Evolutionary conservation across 108 stramenopile species (phyloP).

Genomic region (Craspedostauros australis): DNA sequence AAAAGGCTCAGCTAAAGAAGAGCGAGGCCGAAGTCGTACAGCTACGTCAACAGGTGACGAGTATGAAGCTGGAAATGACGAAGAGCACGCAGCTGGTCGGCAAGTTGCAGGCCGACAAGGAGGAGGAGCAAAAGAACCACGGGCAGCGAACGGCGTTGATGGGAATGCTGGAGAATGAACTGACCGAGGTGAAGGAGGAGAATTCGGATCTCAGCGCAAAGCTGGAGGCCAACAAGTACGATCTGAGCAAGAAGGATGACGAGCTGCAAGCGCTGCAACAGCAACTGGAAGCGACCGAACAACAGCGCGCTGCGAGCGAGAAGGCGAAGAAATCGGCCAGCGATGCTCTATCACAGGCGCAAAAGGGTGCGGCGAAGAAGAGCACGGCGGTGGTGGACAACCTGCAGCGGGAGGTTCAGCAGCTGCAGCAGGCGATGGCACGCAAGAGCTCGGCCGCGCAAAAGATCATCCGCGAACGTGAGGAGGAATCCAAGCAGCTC

Average conservation of each 20-base stretch:
- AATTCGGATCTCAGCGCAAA: conserved; percentile 67
- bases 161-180: conserved; percentile 82
- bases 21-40: conserved; percentile 55
- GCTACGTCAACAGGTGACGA: conserved; percentile 67
- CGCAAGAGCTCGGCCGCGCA: conserved; percentile 84
- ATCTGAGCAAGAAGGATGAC: conserved; percentile 69
- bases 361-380: conserved; percentile 50
- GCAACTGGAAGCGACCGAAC: conserved; percentile 40
- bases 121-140: conserved; percentile 69
- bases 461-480: conserved; percentile 66
- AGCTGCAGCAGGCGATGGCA: conserved; percentile 73
- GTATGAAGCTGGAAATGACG: conserved; percentile 70
- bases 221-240: conserved; percentile 69
- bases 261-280: conserved; percentile 34
- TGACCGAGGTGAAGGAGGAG: conserved; percentile 77
- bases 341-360: conserved; percentile 43
- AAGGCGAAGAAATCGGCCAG: conserved; percentile 36
- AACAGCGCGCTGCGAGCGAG: conserved; percentile 34
- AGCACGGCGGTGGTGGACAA: conserved; percentile 48
- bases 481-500: conserved; percentile 66
- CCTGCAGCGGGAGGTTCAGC: conserved; percentile 66
- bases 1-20: conserved; percentile 47
- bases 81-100: conserved; percentile 59
- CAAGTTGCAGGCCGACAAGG: conserved; percentile 74
- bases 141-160: conserved; percentile 85